phyloP scores from a whole-genome alignment of 192 early-diverging fungal species.

The Entomortierella chlamydospora region DNA sequence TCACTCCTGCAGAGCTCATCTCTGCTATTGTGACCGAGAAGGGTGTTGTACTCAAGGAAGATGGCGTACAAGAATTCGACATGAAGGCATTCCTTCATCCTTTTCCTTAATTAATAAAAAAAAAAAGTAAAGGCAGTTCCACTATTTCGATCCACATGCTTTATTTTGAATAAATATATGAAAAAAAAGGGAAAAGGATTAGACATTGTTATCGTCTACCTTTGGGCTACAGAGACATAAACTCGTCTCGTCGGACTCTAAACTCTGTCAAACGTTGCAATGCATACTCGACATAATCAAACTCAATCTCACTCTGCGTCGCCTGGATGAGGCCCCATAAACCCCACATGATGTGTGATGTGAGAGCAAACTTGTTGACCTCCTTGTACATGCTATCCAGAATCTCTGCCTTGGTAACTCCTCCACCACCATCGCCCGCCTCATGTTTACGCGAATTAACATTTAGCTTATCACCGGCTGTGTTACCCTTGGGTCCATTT shows the following conservation, averaged over 20 bases:
- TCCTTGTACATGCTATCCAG: slow-evolving; percentile 58
- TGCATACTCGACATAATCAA: slow-evolving; percentile 80
- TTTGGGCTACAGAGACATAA: slow-evolving; percentile 57
- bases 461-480: slow-evolving; percentile 5
- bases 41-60: slow-evolving; percentile 76
- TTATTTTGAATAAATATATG: too few species aligned
- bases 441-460: slow-evolving; percentile 2
- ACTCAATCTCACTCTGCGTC: slow-evolving; percentile 79
- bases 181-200: too few species aligned
- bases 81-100: slow-evolving; percentile 62
- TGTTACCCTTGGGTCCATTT: slow-evolving; percentile 25
- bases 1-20: slow-evolving; percentile 89
- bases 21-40: slow-evolving; percentile 93
- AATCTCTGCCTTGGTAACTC: slow-evolving; percentile 47
- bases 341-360: slow-evolving; percentile 80
- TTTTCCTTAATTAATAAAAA: slow-evolving; percentile 16
- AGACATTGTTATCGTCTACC: too few species aligned
- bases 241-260: slow-evolving; percentile 61
- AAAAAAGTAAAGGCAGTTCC: too few species aligned
- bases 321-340: slow-evolving; percentile 86
- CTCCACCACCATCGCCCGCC: slow-evolving; percentile 32
- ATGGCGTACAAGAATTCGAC: slow-evolving; percentile 63
- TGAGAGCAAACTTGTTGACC: slow-evolving; percentile 55
- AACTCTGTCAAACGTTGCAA: slow-evolving; percentile 86
- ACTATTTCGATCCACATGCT: too few species aligned